These are phyloP conservation scores for Tilletia caries DNA, from an alignment of 1,284 basidiomycete genomes.

Conservation along the genomic window DNA sequence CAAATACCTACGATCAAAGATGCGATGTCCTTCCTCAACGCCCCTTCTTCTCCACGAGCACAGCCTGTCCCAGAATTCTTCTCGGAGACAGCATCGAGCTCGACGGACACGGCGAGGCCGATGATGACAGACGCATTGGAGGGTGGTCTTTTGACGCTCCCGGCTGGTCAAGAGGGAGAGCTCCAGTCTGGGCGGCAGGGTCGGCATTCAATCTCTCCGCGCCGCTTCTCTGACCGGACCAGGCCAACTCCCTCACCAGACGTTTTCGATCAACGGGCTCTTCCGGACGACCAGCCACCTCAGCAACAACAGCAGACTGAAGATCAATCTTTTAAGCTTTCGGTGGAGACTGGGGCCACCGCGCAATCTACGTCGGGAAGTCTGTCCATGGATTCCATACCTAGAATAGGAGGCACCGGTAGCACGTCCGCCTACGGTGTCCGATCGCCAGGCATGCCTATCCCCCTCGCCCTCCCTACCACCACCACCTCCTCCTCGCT, in stretches of 20 bases:
- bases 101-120: neutral
- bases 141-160: no score
- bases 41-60: no score
- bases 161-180: no score
- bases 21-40: neutral
- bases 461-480: neutral
- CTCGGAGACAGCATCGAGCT: neutral
- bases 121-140: no score
- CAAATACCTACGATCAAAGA: conserved; percentile 10
- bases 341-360: no score
- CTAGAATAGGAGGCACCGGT: neutral
- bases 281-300: neutral
- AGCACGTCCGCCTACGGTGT: neutral
- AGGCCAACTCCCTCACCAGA: neutral
- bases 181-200: no score
- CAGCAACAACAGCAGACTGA: no score
- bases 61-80: no score
- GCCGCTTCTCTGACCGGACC: neutral
- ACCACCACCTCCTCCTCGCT: neutral
- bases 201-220: neutral
- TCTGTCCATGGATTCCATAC: neutral
- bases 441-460: neutral
- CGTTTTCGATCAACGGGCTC: neutral
- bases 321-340: no score
- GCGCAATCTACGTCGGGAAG: neutral